Base-by-base conservation (phyloP, 345 rosid genomes). In the Microcos paniculata region DNA sequence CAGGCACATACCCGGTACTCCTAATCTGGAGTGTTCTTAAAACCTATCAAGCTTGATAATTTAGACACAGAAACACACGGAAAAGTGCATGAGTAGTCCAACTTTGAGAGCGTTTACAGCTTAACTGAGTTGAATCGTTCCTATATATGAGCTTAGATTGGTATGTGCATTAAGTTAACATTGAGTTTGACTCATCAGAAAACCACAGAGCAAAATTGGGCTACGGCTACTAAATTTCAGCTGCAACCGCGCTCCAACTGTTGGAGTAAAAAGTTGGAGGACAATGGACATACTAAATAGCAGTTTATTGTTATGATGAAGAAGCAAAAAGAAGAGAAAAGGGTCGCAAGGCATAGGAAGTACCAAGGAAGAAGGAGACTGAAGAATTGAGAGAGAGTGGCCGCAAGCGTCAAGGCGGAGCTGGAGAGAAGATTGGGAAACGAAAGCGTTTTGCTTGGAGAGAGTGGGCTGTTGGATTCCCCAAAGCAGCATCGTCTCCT, bases 291-390 rank as follows among this genome's bases (percentile, higher is more conserved):
- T n/a, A n/a, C n/a, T n/a, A n/a, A n/a, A n/a, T n/a, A n/a, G n/a
- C n/a, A 18, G 53, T n/a, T 35, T 35, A 35, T 35, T 2, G 2
- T 35, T 35, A 35, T 35, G 3, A 35, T 2, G 38, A 35, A 35
- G 38, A 35, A 35, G 38, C n/a, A n/a, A 1, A 35, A 42, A 28
- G 11, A 15, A 31, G 30, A 26, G 11, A 23, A 42, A 55, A 33
- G 23, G 23, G 14, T 3, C 8, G 35, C 3, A 42, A 13, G 38
- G 23, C 19, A 9, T 1, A 8, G 19, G 3, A 21, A 13, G 38
- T 82, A 94, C 98, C 90, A 95, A 38, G 11, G 99, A 91, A 66
- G 96, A 95, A 80, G 99, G 99, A 0, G 98, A 95, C 88, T 92
- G 98, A 48, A 89, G 86, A 74, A 92, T 89, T 62, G 86, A 80